Evolutionary conservation across 2,329 filamentous ascomycete genomes (phyloP), one percentile per base, ranked within the genome.

Genomic region (Huntiella decipiens): DNA sequence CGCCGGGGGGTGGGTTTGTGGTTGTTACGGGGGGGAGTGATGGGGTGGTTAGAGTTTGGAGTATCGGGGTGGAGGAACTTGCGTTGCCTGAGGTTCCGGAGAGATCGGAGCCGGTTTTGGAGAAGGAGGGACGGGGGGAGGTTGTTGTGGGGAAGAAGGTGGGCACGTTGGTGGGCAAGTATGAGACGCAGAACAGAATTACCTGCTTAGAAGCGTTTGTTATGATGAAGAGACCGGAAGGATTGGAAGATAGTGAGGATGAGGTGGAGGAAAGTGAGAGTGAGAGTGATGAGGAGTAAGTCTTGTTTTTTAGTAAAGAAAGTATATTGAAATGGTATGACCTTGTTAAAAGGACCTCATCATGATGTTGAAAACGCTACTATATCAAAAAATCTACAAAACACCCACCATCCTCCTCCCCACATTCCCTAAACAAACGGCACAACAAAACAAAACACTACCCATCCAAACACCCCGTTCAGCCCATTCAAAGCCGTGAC

Each of bases 341-440:
- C 22, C 22, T 28, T 28, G 22, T 28, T 28, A 28, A 28, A 28
- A 28, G 22, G 22, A 28, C 22, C 2, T 28, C 22, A 10, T 28
- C 22, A 28, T 28, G 3, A 28, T 28, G 22, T 28, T 28, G 22
- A 28, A 28, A n/a, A 19, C 12, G 15, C 36, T 22, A 17, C 12
- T 16, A n/a, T 31, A 43, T 28, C 22, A 28, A 28, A 28, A 28
- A 28, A 8, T 28, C 7, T 28, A 28, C 8, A 28, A 28, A 28
- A 10, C 22, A 28, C 22, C 22, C n/a, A 79, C 77, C 52, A 96
- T 63, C 51, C 83, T 71, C 51, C 91, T 70, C 10, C 91, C 91
- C 56, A 98, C 85, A 57, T 94, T 96, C 8, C 91, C 91, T 66
- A 98, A 95, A 62, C 87, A 95, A 7, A 96, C 75, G 54, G 84